Percentiles rank a stretch among this genome's conserved stretches.
Evolutionary conservation across 2,329 filamentous ascomycete genomes (phyloP).

Genomic region (Aspergillus texensis): DNA sequence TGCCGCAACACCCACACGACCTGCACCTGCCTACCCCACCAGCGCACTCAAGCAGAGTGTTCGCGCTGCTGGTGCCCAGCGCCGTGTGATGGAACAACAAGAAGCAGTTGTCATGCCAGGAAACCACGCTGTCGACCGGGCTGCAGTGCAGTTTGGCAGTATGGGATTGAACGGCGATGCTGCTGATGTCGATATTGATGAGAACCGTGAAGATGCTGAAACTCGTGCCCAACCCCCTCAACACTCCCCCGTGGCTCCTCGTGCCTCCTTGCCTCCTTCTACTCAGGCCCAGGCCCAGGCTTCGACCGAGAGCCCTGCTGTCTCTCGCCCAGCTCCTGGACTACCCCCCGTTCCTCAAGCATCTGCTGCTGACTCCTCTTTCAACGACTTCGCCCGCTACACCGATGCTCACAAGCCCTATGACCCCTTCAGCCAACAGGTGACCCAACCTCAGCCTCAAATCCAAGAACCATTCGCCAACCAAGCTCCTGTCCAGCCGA

Average conservation of each 20-base stretch:
- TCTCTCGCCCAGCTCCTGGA: constrained; percentile 63
- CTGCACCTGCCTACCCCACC: constrained; percentile 72
- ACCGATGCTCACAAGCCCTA: constrained; percentile 73
- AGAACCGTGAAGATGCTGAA: constrained; percentile 92
- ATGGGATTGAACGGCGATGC: constrained; percentile 79
- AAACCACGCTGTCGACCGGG: constrained; percentile 89
- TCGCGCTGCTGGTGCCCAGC: constrained; percentile 78
- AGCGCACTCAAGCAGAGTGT: constrained; percentile 74
- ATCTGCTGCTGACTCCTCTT: constrained; percentile 50
- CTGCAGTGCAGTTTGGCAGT: constrained; percentile 94
- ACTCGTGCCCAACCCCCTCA: constrained; percentile 91
- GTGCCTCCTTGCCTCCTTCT: constrained; percentile 79
- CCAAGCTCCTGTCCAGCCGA: constrained; percentile 60
- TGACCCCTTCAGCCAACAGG: constrained; percentile 82
- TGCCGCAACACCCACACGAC: constrained; percentile 54
- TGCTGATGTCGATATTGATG: constrained; percentile 71
- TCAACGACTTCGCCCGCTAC: constrained; percentile 58
- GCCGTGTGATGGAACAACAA: constrained; percentile 88
- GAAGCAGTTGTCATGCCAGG: constrained; percentile 98
- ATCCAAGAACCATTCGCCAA: constrained; percentile 59
- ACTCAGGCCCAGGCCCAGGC: constrained; percentile 40
- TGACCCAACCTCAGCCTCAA: constrained; percentile 64
- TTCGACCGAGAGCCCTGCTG: constrained; percentile 44
- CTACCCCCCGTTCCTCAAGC: constrained; percentile 63
- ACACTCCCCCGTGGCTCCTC: constrained; percentile 85